Conservation (phyloP, 371 early-diverging fungal species). For the Rhizopus microsporus region DNA sequence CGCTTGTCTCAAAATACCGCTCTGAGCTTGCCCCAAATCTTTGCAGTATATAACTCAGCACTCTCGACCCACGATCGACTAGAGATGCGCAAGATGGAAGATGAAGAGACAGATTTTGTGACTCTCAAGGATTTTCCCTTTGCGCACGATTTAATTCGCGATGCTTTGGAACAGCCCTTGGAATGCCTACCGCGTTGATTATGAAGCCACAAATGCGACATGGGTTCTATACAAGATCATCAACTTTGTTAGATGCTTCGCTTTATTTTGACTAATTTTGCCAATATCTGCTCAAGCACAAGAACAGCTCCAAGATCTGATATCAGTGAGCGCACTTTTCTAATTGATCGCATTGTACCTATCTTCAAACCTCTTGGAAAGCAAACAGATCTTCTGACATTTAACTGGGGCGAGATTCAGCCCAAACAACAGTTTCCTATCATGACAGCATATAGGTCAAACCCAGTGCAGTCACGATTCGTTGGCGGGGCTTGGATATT, state of each 20-base stretch:
- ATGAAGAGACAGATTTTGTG: slow-evolving; percentile 1
- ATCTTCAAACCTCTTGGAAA: slow-evolving; percentile 11
- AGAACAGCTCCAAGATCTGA: slow-evolving; percentile 6
- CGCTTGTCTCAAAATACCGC: slow-evolving; percentile 12
- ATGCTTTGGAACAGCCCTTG: slow-evolving; percentile 8
- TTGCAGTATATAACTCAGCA: slow-evolving; percentile 2
- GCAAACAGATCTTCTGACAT: neutral
- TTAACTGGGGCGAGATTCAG: slow-evolving; percentile 8
- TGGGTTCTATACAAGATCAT: slow-evolving; percentile 1
- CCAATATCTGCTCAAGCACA: slow-evolving; percentile 4
- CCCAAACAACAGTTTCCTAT: neutral
- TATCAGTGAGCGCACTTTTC: slow-evolving; percentile 7
- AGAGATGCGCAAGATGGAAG: slow-evolving; percentile 4
- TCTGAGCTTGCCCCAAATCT: slow-evolving; percentile 9
- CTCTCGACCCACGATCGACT: slow-evolving; percentile 4
- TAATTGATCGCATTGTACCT: neutral
- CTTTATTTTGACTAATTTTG: no score
- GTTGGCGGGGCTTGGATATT: neutral
- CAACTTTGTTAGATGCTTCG: no score
- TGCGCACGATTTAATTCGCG: neutral
- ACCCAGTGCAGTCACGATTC: neutral
- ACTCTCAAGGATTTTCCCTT: neutral
- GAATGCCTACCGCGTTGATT: slow-evolving; percentile 3
- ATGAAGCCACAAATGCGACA: slow-evolving; percentile 5
- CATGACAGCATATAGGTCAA: slow-evolving; percentile 2